Conservation (phyloP, 345 rosid genomes). For the Fremontodendron californicum region DNA sequence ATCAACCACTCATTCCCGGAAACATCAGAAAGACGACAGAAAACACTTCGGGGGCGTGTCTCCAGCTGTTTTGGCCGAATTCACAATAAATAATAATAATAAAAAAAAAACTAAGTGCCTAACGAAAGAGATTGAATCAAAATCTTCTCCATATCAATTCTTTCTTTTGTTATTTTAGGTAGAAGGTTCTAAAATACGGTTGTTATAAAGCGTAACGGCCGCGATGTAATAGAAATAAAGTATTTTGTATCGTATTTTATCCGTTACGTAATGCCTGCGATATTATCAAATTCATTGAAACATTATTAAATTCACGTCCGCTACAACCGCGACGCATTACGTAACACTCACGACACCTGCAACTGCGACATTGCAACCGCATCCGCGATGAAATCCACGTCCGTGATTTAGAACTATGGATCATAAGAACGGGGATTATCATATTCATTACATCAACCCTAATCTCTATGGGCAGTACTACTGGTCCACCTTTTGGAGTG, state of each 20-base stretch:
- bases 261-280: no score
- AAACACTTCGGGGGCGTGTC: constrained; percentile 19
- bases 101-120: neutral
- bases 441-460: neutral
- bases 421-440: constrained; percentile 17
- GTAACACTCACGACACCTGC: no score
- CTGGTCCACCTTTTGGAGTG: neutral
- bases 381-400: no score
- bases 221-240: no score
- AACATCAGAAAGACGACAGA: constrained; percentile 16
- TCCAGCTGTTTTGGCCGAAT: constrained; percentile 4
- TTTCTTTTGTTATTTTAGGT: neutral
- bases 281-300: no score
- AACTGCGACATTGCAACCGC: no score
- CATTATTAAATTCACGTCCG: no score
- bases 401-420: no score
- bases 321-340: no score
- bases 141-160: neutral
- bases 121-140: neutral
- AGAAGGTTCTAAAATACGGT: no score
- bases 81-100: neutral
- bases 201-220: no score
- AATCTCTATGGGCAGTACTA: neutral
- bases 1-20: neutral
- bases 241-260: no score